A percentile compares a stretch with the other conserved stretches of the same genome.
Evolutionary conservation across 1,139 yeast genomes (phyloP).

Genomic region (Diutina ranongensis): DNA sequence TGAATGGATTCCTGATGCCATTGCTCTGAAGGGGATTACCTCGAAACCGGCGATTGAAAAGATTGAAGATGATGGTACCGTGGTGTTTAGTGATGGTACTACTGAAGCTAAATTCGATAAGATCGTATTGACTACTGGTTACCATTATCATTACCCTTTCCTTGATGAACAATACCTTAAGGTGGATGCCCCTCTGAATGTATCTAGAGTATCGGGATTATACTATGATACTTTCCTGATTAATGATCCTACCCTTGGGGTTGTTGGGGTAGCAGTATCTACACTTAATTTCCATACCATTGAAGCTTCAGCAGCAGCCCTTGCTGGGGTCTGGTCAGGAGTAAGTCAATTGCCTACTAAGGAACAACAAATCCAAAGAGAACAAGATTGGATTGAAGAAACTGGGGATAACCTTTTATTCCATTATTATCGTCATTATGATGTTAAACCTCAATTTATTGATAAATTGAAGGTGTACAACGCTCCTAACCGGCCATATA

Average conservation of each 20-base stretch:
- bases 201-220: slow-evolving; percentile 24
- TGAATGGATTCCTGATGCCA: slow-evolving; percentile 9
- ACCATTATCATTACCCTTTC: slow-evolving; percentile 25
- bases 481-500: slow-evolving; percentile 17
- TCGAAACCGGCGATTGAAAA: slow-evolving; percentile 19
- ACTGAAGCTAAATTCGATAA: slow-evolving; percentile 16
- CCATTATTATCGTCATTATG: slow-evolving; percentile 17
- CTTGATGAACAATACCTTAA: slow-evolving; percentile 11
- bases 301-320: slow-evolving; percentile 32
- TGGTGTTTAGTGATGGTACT: slow-evolving; percentile 27
- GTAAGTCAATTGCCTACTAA: slow-evolving; percentile 15
- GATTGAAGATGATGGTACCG: slow-evolving; percentile 17
- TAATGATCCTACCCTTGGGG: slow-evolving; percentile 31
- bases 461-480: slow-evolving; percentile 14
- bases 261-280: slow-evolving; percentile 28
- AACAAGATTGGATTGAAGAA: slow-evolving; percentile 13
- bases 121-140: slow-evolving; percentile 25
- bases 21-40: background rate
- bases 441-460: slow-evolving; percentile 16
- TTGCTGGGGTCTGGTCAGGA: slow-evolving; percentile 37
- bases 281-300: slow-evolving; percentile 30
- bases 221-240: slow-evolving; percentile 27
- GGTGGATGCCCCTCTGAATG: slow-evolving; percentile 17
- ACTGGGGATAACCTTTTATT: slow-evolving; percentile 16
- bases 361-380: slow-evolving; percentile 23